Evolutionary conservation across 2,329 filamentous ascomycete genomes (phyloP).

Genomic region (Sarocladium brachiariae): DNA sequence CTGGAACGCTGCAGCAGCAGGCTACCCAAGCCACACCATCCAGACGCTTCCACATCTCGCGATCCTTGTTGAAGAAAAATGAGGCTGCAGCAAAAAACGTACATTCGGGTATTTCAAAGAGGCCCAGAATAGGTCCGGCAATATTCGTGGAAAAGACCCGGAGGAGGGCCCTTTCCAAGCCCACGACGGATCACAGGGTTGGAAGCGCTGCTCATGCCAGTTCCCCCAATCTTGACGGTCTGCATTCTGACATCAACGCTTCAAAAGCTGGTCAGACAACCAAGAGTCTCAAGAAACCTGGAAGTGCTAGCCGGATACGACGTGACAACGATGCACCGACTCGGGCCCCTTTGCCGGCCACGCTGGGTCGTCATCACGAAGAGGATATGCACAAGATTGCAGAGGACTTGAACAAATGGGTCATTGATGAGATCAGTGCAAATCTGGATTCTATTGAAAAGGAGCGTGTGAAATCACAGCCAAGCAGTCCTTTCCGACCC

Average conservation of each 20-base stretch:
- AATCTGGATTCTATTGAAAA: conserved; percentile 42
- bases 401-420: conserved; percentile 51
- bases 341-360: conserved; percentile 24
- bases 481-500: conserved; percentile 42
- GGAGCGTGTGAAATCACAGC: conserved; percentile 24
- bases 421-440: conserved; percentile 49
- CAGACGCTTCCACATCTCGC: conserved; percentile 49
- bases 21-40: not conserved
- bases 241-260: not conserved
- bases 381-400: conserved; percentile 44
- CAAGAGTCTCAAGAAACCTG: conserved; percentile 26
- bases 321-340: conserved; percentile 15
- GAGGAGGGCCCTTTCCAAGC: conserved; percentile 23
- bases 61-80: conserved; percentile 25
- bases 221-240: not conserved
- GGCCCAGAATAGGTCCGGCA: conserved; percentile 34
- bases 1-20: not conserved
- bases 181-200: not conserved
- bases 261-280: not conserved
- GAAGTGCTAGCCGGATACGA: conserved; percentile 16
- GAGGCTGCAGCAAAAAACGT: conserved; percentile 18
- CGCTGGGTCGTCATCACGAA: conserved; percentile 26
- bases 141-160: conserved; percentile 50
- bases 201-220: not conserved
- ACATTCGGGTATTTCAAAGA: conserved; percentile 31